A percentile compares a stretch with the other conserved stretches of the same genome.
These are phyloP conservation scores for Claviceps paspali DNA, from an alignment of 2,329 filamentous ascomycete genomes.

Conservation along the genomic window DNA sequence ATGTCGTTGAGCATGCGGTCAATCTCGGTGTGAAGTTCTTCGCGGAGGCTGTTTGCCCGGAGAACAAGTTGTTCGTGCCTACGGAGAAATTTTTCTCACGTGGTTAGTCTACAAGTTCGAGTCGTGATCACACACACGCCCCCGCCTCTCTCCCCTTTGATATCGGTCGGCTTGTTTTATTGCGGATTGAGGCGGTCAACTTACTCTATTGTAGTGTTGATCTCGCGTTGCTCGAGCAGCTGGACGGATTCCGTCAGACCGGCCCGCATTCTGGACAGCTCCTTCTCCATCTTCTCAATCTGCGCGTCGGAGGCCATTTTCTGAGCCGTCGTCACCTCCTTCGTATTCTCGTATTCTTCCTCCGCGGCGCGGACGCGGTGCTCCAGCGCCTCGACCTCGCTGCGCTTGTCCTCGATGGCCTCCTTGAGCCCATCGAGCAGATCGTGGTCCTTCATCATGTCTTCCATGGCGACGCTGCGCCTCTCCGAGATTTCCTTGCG, in stretches of 20 bases:
- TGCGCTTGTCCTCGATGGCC: constrained; percentile 87
- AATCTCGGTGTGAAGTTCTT: constrained; percentile 94
- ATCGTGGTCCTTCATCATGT: constrained; percentile 89
- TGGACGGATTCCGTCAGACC: constrained; percentile 76
- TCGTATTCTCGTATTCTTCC: constrained; percentile 87
- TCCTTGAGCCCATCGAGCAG: constrained; percentile 89
- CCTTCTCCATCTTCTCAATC: constrained; percentile 98
- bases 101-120: constrained; percentile 2
- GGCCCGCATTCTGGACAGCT: constrained; percentile 82
- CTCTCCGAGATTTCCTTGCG: constrained; percentile 89
- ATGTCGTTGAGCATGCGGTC: constrained; percentile 93
- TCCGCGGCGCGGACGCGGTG: constrained; percentile 79
- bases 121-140: too few species aligned
- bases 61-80: constrained; percentile 89
- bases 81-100: background rate
- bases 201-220: constrained; percentile 91
- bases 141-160: too few species aligned
- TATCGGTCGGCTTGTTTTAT: too few species aligned
- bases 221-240: constrained; percentile 84
- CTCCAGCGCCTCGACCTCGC: constrained; percentile 81
- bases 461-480: constrained; percentile 65
- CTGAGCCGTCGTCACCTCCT: constrained; percentile 71
- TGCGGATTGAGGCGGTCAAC: constrained; percentile 23
- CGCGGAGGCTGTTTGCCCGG: constrained; percentile 67
- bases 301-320: constrained; percentile 82